Evolutionary conservation across 2,329 filamentous ascomycete species (phyloP), one percentile per base, ranked within the genome.

Genomic region (Magnaporthiopsis rhizophila): DNA sequence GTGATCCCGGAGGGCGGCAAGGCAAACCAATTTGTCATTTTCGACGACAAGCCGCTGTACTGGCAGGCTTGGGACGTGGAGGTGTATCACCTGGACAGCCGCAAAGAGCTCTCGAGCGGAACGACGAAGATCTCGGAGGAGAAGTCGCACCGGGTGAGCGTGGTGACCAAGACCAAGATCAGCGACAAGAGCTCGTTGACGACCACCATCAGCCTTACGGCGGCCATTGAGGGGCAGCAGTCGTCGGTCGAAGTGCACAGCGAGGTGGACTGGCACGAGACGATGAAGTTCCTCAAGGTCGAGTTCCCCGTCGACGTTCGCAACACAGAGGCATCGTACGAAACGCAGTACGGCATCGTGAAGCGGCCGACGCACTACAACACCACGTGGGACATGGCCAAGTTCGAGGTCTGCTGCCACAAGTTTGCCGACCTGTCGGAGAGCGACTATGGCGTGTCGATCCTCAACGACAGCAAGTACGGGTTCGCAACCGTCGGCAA

Each of bases 31-130:
- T 86, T 95, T 62, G 93, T 98, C 68, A 87, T 98, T 30, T 98
- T 96, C 71, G 95, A 99, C 72, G 95, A 99, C 78, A 97, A 98
- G 78, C 93, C 93, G 28, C 83, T 97, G 30, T 97, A 96, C 79
- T 98, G 92, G 93, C 91, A 97, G 77, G 93, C 92, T 3, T 97
- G 94, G 93, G 94, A 99, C 74, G 94, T 98, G 7, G 95, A 99
- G 76, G 93, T 98, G 34, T 99, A 89, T 78, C 95, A 99, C 71
- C 84, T 98, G 32, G 87, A 96, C 64, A 95, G 92, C 2, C 87
- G 92, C 65, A 85, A 90, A 73, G 90, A 94, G 73, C 82, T 99
- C 18, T 73, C 83, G 7, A 84, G 87, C 24, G 83, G 85, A 67
- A 82, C 86, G 69, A 92, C 91, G 15, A 83, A 81, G 67, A 88